A percentile compares a stretch with the other conserved stretches of the same genome.
Evolutionary conservation across 1,284 basidiomycete species (phyloP).

Genomic region (Cutaneotrichosporon sp.): DNA sequence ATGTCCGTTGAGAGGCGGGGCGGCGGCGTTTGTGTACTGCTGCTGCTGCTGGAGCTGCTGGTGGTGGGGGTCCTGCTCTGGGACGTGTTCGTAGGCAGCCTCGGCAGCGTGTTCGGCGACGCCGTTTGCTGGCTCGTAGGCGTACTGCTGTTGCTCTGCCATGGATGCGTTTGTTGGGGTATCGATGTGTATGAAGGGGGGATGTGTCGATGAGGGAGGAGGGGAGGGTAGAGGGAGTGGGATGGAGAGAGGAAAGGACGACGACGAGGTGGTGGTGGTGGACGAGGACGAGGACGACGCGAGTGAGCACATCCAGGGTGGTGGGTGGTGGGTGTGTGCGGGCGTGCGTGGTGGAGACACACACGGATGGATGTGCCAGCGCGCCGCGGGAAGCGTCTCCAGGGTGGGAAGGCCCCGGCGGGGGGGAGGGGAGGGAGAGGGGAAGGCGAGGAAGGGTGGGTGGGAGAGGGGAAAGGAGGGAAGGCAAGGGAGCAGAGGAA

Average conservation of each 20-base stretch:
- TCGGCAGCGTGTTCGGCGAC: slow-evolving; percentile 1
- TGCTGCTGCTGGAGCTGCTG: neutral
- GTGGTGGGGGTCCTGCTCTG: neutral
- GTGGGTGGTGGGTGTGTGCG: too few species aligned
- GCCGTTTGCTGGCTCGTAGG: slow-evolving; percentile 24
- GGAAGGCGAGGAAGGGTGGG: too few species aligned
- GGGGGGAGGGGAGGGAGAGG: too few species aligned
- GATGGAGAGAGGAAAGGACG: neutral
- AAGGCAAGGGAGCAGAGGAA: too few species aligned
- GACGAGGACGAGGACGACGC: neutral
- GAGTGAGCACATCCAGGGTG: neutral
- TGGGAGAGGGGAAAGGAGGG: too few species aligned
- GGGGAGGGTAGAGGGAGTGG: neutral
- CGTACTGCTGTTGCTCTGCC: slow-evolving; percentile 33
- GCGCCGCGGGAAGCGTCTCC: too few species aligned
- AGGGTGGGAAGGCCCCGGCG: too few species aligned
- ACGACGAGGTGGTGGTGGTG: too few species aligned
- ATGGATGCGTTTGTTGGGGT: slow-evolving; percentile 16
- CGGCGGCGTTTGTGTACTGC: neutral
- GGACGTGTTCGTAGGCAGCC: neutral
- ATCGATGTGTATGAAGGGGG: neutral
- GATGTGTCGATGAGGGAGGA: neutral
- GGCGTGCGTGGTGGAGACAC: too few species aligned
- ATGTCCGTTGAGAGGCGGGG: slow-evolving; percentile 3
- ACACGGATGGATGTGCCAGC: too few species aligned